Base-by-base conservation (phyloP, 129 eudicot species). In the Silybum marianum region DNA sequence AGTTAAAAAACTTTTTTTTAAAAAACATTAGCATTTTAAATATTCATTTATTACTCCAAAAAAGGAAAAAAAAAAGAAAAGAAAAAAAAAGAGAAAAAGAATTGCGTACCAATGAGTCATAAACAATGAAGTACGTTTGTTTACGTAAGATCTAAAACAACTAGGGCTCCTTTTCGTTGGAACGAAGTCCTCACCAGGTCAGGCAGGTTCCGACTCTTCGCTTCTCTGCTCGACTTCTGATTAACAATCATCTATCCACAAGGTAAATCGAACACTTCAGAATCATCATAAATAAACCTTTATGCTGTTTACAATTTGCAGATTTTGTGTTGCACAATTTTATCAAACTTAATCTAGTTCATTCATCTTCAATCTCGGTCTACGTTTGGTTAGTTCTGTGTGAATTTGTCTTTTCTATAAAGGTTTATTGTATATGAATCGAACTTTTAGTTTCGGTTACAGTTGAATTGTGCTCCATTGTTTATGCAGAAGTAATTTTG, bases 81-180 rank as follows among this genome's bases (percentile, higher is more conserved):
- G 9, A 14, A 8, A 8, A 65, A 42, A 65, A 65, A 26, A 68
- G 1, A 2, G 16, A 7, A 25, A 42, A 46, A 3, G 12, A 30
- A 5, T 71, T 21, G 40, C 78, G 38, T 48, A 16, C 22, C 26
- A 18, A 32, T 0, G 78, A 74, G 42, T 51, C 42, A 62, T 36
- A 77, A 77, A 78, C 44, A 78, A 39, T 11, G 10, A 66, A 67
- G 65, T 66, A 67, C 81, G 74, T 78, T 40, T 78, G 4, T 36
- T 39, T 66, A 78, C 81, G 81, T 78, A 78, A 78, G 81, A 78
- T 78, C 82, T 78, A 19, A 79, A 79, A 79, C 54, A 79, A 70
- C 77, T 77, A 77, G 80, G 80, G 72, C 80, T 62, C 80, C 80
- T 34, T 77, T 34, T 32, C 72, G 22, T 28, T 76, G 23, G 7